Base-by-base conservation (phyloP, 371 early-diverging fungal species). In the Syncephalastrum monosporum region DNA sequence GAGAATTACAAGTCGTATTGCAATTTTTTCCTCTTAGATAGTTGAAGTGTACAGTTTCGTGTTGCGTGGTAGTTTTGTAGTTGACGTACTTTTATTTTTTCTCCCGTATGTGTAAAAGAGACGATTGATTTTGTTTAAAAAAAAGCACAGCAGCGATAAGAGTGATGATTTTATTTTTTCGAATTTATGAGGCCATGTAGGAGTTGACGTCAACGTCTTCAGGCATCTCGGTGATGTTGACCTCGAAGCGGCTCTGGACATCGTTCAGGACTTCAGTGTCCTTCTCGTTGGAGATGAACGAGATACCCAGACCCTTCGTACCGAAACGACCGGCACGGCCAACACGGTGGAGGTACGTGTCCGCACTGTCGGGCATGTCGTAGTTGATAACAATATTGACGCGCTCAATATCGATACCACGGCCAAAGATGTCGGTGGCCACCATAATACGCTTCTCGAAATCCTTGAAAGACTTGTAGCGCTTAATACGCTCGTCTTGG, bases 271-370 rank as follows among this genome's bases (percentile, higher is more conserved):
- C 78, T 44, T 79, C 75, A 21, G 86, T 81, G 69, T 99, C 99
- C 51, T 87, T 92, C 17, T 90, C 89, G 27, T 88, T 89, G 15
- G 95, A 82, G n/a, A 98, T 93, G 79, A 99, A 97, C 6, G 96
- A 96, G 55, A 99, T 89, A 50, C 95, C 98, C 33, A 97, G 80
- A 75, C 99, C 99, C 84, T 96, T 94, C 69, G 99, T 98, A 75
- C 98, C 99, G 76, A 99, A 99, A 84, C 99, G 92, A 60, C 99
- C 99, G 51, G 99, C 98, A 87, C 99, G 94, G 53, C 99, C 99
- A 42, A 99, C 92, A 76, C 99, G 82, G 69, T 99, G 99, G 43
- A 99, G 83, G 72, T 99, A 99, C 25, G 94, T 81, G 68, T 98
- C 98, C 15, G 96, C 92, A 38, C 82, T 64, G 56, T 92, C 95